Base-by-base conservation (phyloP, 768 basidiomycete genomes). In the Phlebiopsis flavidoalba region DNA sequence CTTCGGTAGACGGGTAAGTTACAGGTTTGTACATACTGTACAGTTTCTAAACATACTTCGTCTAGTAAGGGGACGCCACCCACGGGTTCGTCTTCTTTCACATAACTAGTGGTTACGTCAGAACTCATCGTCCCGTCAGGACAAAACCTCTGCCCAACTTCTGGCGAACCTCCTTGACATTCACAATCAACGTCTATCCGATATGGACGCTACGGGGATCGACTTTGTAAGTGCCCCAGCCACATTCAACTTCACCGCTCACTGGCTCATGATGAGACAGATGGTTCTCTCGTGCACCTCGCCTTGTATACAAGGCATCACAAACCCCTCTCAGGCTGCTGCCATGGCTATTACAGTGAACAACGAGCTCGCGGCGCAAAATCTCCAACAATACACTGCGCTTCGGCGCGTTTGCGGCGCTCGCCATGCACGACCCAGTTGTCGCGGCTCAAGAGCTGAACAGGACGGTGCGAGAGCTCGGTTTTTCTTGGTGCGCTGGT, bases 261-360 rank as follows among this genome's bases (percentile, higher is more conserved):
- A 49, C 47, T 43, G 40, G 10, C 31, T 36, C 1, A 6, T 35
- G 6, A 10, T 17, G 12, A 1, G 10, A 31, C 54, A 55, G 54
- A 55, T 55, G 54, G 54, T 55, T 1, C 54, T 55, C 10, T 55
- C 54, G 35, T 55, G 54, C 36, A 21, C 54, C 8, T 45, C 54
- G 21, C 54, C 54, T 2, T 55, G 54, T 36, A 45, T 55, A 12
- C 54, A 55, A 55, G 54, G 40, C 1, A 43, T 55, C 11, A 11
- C 37, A 1, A 37, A 55, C 21, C 54, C 54, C 37, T 14, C 54
- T 5, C 24, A 55, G 14, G 54, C 54, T 1, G 36, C 54, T 11
- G 22, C 54, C 1, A 55, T 36, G 40, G 54, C 54, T 8, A 55
- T 21, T 3, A 10, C 43, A 1, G 19, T 55, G 19, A 55, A 55